These are phyloP conservation scores for Limonium bicolor DNA, from an alignment of 148 eudicot species.

Conservation along the genomic window DNA sequence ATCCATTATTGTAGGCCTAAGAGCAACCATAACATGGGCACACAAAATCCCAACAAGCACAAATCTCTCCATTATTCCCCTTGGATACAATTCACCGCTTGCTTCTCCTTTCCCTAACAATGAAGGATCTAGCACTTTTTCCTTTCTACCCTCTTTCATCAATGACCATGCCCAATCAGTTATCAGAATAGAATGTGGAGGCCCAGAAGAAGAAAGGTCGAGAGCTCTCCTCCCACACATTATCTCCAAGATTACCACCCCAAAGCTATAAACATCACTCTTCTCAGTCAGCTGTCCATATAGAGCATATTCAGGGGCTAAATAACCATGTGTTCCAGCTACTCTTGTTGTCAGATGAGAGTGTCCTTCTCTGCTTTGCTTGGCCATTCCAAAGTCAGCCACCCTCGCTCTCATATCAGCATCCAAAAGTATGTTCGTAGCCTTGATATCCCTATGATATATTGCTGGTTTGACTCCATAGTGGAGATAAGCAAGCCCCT, in stretches of 20 bases:
- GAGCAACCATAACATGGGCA: conserved; percentile 90
- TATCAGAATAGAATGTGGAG: conserved; percentile 42
- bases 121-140: conserved; percentile 36
- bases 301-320: conserved; percentile 76
- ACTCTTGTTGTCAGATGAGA: conserved; percentile 72
- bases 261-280: conserved; percentile 74
- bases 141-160: conserved; percentile 39
- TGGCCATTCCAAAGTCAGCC: conserved; percentile 78
- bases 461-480: conserved; percentile 66
- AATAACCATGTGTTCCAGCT: conserved; percentile 77
- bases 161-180: conserved; percentile 86
- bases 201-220: conserved; percentile 44
- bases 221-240: conserved; percentile 82
- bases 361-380: conserved; percentile 48
- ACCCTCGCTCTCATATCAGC: conserved; percentile 59
- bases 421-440: conserved; percentile 64
- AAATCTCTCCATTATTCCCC: conserved; percentile 68
- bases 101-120: conserved; percentile 25
- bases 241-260: conserved; percentile 67
- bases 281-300: conserved; percentile 77
- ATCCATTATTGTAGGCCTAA: conserved; percentile 66
- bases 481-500: conserved; percentile 61
- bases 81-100: conserved; percentile 22
- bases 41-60: conserved; percentile 67
- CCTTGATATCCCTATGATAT: conserved; percentile 65